Base-by-base conservation (phyloP, 768 basidiomycete genomes). In the Kwoniella heveanensis region DNA sequence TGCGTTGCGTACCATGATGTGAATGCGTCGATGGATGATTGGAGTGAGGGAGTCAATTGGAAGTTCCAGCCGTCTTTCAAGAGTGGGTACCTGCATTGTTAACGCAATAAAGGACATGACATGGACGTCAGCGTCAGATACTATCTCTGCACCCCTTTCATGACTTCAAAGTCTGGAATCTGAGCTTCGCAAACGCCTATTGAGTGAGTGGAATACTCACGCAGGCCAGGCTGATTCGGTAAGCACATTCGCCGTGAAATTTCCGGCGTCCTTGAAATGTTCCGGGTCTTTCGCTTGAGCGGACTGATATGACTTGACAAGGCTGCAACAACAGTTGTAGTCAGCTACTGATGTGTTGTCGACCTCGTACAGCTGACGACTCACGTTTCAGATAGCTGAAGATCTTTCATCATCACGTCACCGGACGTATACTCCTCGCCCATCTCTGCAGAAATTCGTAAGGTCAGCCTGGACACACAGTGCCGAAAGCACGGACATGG, bases 381-480 rank as follows among this genome's bases (percentile, higher is more conserved):
- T 74, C 51, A 80, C 79, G 74, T 80, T 55, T 82, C 81, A 1
- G 77, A 76, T 13, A 76, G 61, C 19, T 86, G 85, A 2, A 95
- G 82, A 73, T 95, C 93, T 64, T 88, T 92, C 82, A 97, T 95
- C 95, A 98, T 95, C 44, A 91, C 87, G 71, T 92, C 91, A 54
- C 92, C 92, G 82, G 89, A 90, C 8, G 89, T 90, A 73, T 98
- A 98, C 64, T 95, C 93, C 12, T 93, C 90, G 76, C 98, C 96
- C 72, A 94, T 95, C 56, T 89, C 95, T 95, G 72, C 50, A 58
- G n/a, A 19, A 2, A 22, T 2, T 30, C 3, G 4, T 13, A 51
- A 53, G 13, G 36, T 57, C 21, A 48, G 57, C 25, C n/a, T 22
- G 51, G n/a, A n/a, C n/a, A n/a, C n/a, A n/a, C n/a, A n/a, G n/a